Base-by-base conservation (phyloP, 73 alveolate genomes). In the Breviolum minutum region DNA sequence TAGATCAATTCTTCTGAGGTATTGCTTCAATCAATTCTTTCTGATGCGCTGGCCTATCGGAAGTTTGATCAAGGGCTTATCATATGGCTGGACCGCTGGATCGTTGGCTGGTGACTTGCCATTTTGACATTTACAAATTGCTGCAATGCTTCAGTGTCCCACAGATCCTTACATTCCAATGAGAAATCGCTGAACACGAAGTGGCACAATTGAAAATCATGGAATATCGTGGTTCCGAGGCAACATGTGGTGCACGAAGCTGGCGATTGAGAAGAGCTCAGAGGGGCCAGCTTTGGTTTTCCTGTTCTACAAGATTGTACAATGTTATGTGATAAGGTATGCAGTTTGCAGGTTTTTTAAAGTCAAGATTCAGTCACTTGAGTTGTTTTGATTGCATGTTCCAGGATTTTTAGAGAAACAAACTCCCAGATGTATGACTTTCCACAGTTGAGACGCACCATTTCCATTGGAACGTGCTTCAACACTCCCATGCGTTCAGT, bases 61-160 rank as follows among this genome's bases (percentile, higher is more conserved):
- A 22, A 60, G 81, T 48, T 76, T 92, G 30, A 74, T 92, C 97
- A 92, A 92, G 97, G 97, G 97, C 60, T 30, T 92, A 66, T 92
- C 97, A 6, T 92, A 92, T 64, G 97, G 97, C 80, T 92, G 97
- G 97, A 92, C 97, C 2, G 97, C 97, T 7, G 97, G 97, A 60
- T 92, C 97, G 60, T 66, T 92, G n/a, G 97, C 97, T 73, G 97
- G 97, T 79, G 32, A 8, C 74, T 29, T 20, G 64, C 5, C 76
- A n/a, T n/a, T n/a, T n/a, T n/a, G n/a, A n/a, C 85, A 27, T n/a
- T 20, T 20, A 19, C 71, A 24, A 8, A 20, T 30, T 40, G 54
- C 54, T 40, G 5, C 54, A 40, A 40, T 40, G 54, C 54, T 40
- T 40, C 54, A 40, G 54, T 40, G 54, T 40, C 54, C 54, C 54